phyloP scores from a whole-genome alignment of 495 filamentous ascomycete genomes.

The Elaphomyces granulatus region DNA sequence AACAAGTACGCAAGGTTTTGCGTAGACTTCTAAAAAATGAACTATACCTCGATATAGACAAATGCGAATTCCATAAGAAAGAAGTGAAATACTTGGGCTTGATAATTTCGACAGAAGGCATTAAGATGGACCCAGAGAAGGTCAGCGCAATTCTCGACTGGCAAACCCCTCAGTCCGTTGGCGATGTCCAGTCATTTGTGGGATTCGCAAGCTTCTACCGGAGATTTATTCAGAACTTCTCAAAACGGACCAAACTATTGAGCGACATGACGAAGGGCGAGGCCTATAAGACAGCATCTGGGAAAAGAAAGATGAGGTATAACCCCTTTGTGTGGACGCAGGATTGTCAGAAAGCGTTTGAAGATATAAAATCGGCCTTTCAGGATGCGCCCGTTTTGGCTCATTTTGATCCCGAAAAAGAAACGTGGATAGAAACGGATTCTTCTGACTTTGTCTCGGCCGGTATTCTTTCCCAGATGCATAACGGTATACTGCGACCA shows the following conservation, averaged over 20 bases:
- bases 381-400: neutral
- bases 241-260: neutral
- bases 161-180: slow-evolving; percentile 2
- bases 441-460: neutral
- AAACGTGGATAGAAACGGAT: neutral
- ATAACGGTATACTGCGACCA: slow-evolving; percentile 1
- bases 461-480: neutral
- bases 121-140: slow-evolving; percentile 8
- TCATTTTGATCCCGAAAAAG: neutral
- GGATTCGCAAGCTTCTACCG: slow-evolving; percentile 8
- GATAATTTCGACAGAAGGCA: slow-evolving; percentile 2
- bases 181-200: slow-evolving; percentile 7
- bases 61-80: slow-evolving; percentile 8
- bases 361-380: slow-evolving; percentile 3
- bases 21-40: slow-evolving; percentile 2
- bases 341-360: slow-evolving; percentile 3
- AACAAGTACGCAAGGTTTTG: slow-evolving; percentile 4
- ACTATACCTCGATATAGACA: slow-evolving; percentile 8
- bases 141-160: slow-evolving; percentile 4
- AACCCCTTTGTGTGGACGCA: slow-evolving; percentile 3
- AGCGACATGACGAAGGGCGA: slow-evolving; percentile 7
- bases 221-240: slow-evolving; percentile 6
- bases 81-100: slow-evolving; percentile 7
- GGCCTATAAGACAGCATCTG: neutral
- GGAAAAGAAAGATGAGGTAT: neutral